These are phyloP conservation scores for Candida tetrigidarum DNA, from an alignment of 1,139 yeast genomes.

Conservation along the genomic window DNA sequence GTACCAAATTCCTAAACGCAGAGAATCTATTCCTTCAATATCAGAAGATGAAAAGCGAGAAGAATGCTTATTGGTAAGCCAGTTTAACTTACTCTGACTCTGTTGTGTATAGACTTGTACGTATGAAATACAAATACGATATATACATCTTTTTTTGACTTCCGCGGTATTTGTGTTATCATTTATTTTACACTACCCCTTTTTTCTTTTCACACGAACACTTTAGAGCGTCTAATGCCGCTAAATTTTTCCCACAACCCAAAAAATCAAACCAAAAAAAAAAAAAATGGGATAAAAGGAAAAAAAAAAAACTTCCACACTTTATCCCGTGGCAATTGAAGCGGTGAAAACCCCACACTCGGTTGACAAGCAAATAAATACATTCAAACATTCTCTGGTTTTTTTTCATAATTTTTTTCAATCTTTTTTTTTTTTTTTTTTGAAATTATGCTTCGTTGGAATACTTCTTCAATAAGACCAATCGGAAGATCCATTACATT, in stretches of 20 bases:
- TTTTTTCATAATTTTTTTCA: background rate
- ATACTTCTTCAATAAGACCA: conserved; percentile 6
- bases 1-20: conserved; percentile 35
- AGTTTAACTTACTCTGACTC: conserved; percentile 17
- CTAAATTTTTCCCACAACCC: too few species aligned
- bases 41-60: conserved; percentile 29
- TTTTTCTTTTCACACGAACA: too few species aligned
- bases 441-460: conserved; percentile 9
- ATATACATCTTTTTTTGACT: background rate
- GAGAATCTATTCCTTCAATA: conserved; percentile 9
- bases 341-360: conserved; percentile 6
- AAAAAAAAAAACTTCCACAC: too few species aligned
- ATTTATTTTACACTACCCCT: background rate
- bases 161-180: background rate
- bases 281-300: too few species aligned
- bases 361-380: background rate
- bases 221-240: too few species aligned
- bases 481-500: conserved; percentile 3
- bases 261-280: too few species aligned
- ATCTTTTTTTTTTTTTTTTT: conserved; percentile 5
- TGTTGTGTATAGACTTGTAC: background rate
- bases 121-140: background rate
- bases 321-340: conserved; percentile 6
- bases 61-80: conserved; percentile 35
- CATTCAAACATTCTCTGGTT: background rate